Conservation (phyloP, 169 alveolate species). For the Perkinsus marinus region DNA sequence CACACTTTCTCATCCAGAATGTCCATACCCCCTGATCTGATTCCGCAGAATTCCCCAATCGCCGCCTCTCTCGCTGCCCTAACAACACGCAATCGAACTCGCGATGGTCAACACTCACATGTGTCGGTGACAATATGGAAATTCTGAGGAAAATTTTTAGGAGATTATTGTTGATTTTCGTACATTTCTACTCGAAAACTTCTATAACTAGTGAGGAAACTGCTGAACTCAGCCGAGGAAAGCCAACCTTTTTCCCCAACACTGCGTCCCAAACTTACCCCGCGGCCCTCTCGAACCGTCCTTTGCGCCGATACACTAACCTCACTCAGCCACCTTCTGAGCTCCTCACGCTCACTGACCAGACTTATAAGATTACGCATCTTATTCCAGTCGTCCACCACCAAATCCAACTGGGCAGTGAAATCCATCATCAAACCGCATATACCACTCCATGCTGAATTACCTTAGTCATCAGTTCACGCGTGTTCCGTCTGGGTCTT, state of each 20-base stretch:
- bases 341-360: not conserved
- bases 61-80: not conserved
- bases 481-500: not conserved
- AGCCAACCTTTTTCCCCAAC: not conserved
- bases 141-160: no score
- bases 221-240: no score
- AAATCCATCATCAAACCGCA: no score
- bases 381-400: not conserved
- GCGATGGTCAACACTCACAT: no score
- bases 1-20: not conserved
- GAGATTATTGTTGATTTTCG: no score
- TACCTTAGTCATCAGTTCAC: not conserved
- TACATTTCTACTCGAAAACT: no score
- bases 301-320: not conserved
- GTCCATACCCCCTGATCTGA: not conserved
- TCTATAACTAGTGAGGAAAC: no score
- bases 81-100: no score
- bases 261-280: not conserved
- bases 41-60: not conserved
- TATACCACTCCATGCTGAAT: no score
- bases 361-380: not conserved
- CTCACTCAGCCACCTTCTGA: not conserved
- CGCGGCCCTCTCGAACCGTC: not conserved
- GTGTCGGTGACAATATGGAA: no score
- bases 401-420: not conserved